phyloP scores from a whole-genome alignment of 2,329 filamentous ascomycete genomes.

The Epichloe brachyelytri region DNA sequence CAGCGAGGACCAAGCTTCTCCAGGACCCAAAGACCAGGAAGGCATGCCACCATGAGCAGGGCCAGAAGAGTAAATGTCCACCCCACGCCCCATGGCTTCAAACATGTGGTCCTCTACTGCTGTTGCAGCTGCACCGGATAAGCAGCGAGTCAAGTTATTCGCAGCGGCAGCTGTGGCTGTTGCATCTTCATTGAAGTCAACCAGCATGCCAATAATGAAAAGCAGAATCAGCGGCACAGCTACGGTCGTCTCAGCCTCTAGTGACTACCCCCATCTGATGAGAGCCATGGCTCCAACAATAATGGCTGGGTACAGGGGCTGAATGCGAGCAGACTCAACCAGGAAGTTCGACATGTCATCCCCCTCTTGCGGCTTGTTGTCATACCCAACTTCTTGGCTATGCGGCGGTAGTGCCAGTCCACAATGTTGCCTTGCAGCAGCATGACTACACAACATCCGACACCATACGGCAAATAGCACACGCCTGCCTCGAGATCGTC shows the following conservation, averaged over 20 bases:
- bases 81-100: conserved; percentile 41
- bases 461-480: no score
- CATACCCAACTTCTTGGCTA: no score
- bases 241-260: conserved; percentile 23
- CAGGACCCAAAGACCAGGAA: conserved; percentile 37
- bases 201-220: conserved; percentile 45
- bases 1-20: conserved; percentile 34
- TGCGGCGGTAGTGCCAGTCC: no score
- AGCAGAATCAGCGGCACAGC: conserved; percentile 42
- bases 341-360: no score
- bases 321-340: no score
- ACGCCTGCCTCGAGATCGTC: no score
- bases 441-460: no score
- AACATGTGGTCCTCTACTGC: conserved; percentile 49
- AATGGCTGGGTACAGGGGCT: no score
- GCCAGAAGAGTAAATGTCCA: conserved; percentile 51
- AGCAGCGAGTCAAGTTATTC: conserved; percentile 50
- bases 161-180: conserved; percentile 51
- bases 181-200: conserved; percentile 48
- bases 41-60: conserved; percentile 33
- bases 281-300: no score
- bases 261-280: no score
- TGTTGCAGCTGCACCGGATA: conserved; percentile 45
- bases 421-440: no score
- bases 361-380: no score